Evolutionary conservation across 306 rosid species (phyloP).

Genomic region (Prunus dulcis): DNA sequence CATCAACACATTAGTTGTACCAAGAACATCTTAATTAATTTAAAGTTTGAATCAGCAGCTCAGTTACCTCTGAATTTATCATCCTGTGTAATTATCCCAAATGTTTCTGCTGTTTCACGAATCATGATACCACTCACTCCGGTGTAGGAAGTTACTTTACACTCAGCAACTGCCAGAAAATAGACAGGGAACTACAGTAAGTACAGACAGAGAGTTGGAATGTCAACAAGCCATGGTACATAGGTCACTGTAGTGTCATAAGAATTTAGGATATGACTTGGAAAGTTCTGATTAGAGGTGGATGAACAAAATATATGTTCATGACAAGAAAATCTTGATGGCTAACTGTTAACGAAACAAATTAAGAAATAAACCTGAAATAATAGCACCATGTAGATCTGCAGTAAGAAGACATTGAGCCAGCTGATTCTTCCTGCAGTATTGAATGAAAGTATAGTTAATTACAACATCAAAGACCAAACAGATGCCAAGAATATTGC

Average conservation of each 20-base stretch:
- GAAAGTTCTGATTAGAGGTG: not conserved
- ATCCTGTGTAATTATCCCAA: conserved; percentile 69
- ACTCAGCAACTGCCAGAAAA: conserved; percentile 62
- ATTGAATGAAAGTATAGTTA: conserved; percentile 29
- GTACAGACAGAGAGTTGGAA: not conserved
- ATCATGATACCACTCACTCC: conserved; percentile 74
- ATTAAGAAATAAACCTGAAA: conserved; percentile 47
- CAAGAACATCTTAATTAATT: conserved; percentile 1
- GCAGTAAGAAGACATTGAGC: conserved; percentile 74
- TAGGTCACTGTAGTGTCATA: not conserved
- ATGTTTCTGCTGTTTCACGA: conserved; percentile 81
- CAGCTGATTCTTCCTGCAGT: conserved; percentile 64
- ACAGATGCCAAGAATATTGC: not conserved
- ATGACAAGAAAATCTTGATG: not conserved
- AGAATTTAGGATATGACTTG: not conserved
- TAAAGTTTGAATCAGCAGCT: conserved; percentile 11
- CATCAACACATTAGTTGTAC: not conserved
- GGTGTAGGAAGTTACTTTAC: conserved; percentile 51
- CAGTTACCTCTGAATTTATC: conserved; percentile 58
- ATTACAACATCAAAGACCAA: conserved; percentile 15
- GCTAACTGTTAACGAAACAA: conserved; percentile 2
- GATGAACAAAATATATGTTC: not conserved
- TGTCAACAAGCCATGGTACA: not conserved
- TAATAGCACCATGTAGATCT: conserved; percentile 83
- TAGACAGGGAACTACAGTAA: conserved; percentile 12